Evolutionary conservation across 148 eudicot species (phyloP), one percentile per base, ranked within the genome.

Genomic region (Rhododendron kiyosumense): DNA sequence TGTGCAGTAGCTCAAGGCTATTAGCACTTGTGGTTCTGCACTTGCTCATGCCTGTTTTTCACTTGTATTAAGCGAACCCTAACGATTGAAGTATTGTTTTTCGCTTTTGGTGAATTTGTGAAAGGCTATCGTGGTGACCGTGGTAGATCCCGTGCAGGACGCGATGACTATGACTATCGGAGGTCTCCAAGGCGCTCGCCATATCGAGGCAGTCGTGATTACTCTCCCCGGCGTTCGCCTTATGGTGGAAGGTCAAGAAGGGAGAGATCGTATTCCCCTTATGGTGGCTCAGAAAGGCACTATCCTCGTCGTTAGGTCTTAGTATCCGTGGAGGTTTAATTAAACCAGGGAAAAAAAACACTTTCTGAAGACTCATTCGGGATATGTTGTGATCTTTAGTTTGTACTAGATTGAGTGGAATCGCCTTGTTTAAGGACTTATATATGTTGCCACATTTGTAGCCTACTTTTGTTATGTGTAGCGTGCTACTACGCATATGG

Each of bases 141-240:
- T 77, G 96, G 94, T 69, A 89, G 98, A 86, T 84, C 78, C 67
- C 96, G 93, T 83, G 96, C 95, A 82, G 93, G 96, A 5, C 98
- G 98, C 49, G 96, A 97, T 87, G 96, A 94, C 85, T 93, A 93
- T 87, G 95, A 93, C 34, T 91, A 90, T 87, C 90, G 94, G 75
- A 95, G 99, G 87, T 95, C 99, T 78, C 97, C 99, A n/a, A 93
- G 98, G 89, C 94, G 93, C 32, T 92, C 99, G 0, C 96, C 98
- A 12, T 95, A 94, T 85, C 90, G 94, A 86, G 93, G 95, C 76
- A 86, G 96, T 43, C 92, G 94, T 24, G 98, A 93, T 79, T 95
- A 93, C 85, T 96, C 98, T n/a, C 96, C 97, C 46, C 90, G 94
- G 34, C 90, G 89, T 30, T 94, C 99, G 7, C 98, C 97, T 69